A percentile compares a stretch with the other conserved stretches of the same genome.
phyloP scores from a whole-genome alignment of 768 basidiomycete species.

The Pluteus cervinus region DNA sequence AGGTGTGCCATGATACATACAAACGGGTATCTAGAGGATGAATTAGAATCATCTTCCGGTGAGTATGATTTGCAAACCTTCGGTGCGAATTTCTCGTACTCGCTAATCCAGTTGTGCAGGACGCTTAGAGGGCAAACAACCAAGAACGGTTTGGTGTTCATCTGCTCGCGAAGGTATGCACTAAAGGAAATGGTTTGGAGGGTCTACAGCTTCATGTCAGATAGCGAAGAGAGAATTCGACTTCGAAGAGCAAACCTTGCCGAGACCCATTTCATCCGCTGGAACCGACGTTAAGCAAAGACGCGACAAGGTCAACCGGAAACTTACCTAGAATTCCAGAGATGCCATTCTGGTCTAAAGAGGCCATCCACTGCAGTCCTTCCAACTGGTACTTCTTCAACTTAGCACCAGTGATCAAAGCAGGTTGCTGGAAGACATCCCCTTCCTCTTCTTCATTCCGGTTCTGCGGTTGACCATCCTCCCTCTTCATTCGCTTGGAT shows the following conservation, averaged over 20 bases:
- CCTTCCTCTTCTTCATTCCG: constrained; percentile 19
- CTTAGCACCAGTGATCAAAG: constrained; percentile 76
- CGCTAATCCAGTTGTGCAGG: constrained; percentile 84
- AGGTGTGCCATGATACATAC: constrained; percentile 87
- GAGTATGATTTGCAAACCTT: constrained; percentile 33
- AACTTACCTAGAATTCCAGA: constrained; percentile 68
- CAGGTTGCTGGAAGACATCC: constrained; percentile 62
- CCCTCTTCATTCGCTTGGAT: constrained; percentile 23
- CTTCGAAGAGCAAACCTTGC: constrained; percentile 46
- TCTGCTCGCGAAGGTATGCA: constrained; percentile 76
- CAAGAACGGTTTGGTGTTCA: constrained; percentile 70
- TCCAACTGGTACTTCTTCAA: constrained; percentile 91
- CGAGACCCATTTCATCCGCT: constrained; percentile 96
- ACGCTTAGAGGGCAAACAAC: constrained; percentile 93
- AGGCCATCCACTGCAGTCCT: constrained; percentile 94
- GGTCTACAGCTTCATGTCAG: constrained; percentile 46
- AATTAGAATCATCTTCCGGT: background rate
- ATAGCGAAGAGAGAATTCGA: background rate
- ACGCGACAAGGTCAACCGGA: background rate
- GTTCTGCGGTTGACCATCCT: constrained; percentile 15
- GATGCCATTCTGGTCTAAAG: constrained; percentile 79
- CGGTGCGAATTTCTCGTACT: constrained; percentile 83
- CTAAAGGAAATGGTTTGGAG: constrained; percentile 93
- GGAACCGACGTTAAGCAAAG: background rate
- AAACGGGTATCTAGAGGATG: constrained; percentile 67